Percentiles rank a stretch among this genome's conserved stretches.
Conservation (phyloP, 176 grass and related monocot species). For the Carex myosuroides region DNA sequence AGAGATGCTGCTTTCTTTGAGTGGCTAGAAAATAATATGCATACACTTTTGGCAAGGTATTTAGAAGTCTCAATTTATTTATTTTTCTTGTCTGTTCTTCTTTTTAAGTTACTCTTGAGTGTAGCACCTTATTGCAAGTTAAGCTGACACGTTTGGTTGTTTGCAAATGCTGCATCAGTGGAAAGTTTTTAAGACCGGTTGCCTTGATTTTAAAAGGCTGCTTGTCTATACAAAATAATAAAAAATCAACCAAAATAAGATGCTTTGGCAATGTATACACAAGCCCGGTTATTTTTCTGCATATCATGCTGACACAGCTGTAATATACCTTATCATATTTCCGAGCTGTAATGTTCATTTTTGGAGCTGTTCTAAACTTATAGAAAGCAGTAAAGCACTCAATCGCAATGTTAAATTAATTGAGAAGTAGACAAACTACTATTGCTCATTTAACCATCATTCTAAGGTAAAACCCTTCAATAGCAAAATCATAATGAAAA, state of each 20-base stretch:
- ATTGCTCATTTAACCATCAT: not conserved
- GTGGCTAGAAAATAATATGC: slow-evolving; percentile 95
- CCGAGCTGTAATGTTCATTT: not conserved
- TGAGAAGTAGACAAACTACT: not conserved
- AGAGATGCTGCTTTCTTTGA: slow-evolving; percentile 89
- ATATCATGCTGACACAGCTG: not conserved
- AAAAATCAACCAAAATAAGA: not conserved
- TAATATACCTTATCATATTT: not conserved
- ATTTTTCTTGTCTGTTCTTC: not conserved
- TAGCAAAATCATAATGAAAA: not conserved
- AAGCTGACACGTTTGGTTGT: not conserved
- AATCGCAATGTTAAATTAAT: not conserved
- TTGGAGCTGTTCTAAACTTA: not conserved
- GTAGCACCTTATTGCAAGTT: not conserved
- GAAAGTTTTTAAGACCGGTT: not conserved
- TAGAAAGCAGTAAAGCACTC: not conserved
- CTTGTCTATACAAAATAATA: not conserved
- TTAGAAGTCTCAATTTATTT: slow-evolving; percentile 1
- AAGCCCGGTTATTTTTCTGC: not conserved
- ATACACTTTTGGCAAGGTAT: slow-evolving; percentile 65
- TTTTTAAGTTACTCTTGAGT: not conserved
- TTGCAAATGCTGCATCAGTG: not conserved
- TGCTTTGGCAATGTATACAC: not conserved
- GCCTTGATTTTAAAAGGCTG: not conserved
- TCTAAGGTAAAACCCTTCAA: not conserved